phyloP scores from a whole-genome alignment of 306 rosid genomes.

The Prosopis cineraria region DNA sequence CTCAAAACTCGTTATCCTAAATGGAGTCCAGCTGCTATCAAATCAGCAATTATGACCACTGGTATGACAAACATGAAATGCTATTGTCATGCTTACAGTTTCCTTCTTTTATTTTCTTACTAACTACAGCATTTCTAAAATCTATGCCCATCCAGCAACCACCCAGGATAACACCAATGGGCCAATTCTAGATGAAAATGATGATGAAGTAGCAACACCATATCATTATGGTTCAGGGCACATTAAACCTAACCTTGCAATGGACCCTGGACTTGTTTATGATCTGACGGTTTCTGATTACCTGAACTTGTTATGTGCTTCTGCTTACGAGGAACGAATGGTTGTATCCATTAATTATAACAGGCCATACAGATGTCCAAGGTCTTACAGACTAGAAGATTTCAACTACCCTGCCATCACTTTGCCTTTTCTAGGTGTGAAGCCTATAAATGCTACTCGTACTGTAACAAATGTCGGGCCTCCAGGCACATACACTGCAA shows the following conservation, averaged over 20 bases:
- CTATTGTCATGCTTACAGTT: not conserved
- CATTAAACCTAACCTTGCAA: not conserved
- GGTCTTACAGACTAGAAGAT: constrained; percentile 33
- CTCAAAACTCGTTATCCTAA: constrained; percentile 53
- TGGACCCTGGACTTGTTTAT: not conserved
- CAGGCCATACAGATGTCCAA: not conserved
- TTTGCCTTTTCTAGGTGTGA: constrained; percentile 20
- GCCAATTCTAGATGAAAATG: not conserved
- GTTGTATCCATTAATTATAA: not conserved
- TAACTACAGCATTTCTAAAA: not conserved
- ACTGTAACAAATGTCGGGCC: constrained; percentile 60
- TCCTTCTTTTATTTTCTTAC: not conserved
- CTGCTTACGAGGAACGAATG: not conserved
- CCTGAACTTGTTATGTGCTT: not conserved
- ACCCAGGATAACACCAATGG: not conserved
- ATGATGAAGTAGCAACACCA: not conserved
- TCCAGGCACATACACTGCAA: constrained; percentile 47
- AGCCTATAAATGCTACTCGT: constrained; percentile 32
- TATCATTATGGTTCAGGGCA: not conserved
- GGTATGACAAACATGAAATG: constrained; percentile 32
- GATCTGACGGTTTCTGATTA: not conserved
- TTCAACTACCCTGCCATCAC: constrained; percentile 67
- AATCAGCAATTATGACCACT: constrained; percentile 69
- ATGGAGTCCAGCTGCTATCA: constrained; percentile 71
- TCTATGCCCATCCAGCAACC: constrained; percentile 34